phyloP scores from a whole-genome alignment of 345 rosid genomes.

The Eucalyptus caleyi region DNA sequence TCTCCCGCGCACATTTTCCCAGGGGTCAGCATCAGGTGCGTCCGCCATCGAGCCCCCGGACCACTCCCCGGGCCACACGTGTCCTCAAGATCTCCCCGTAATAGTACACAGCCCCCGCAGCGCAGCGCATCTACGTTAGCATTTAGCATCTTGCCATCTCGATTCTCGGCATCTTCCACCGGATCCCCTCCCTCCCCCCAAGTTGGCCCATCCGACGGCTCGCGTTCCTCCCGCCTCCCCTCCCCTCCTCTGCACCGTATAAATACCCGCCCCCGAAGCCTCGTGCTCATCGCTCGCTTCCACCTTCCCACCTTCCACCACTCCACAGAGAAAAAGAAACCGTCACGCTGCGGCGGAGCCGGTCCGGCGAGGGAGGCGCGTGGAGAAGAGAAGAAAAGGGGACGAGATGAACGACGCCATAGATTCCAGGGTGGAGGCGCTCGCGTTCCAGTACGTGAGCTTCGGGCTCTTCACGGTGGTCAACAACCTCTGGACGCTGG shows the following conservation, averaged over 20 bases:
- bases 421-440: conserved; percentile 35
- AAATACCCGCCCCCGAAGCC: neutral
- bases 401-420: neutral
- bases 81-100: neutral
- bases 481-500: conserved; percentile 59
- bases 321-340: neutral
- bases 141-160: conserved; percentile 33
- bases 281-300: neutral
- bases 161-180: conserved; percentile 47
- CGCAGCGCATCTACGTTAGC: neutral
- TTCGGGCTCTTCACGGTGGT: conserved; percentile 31
- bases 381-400: neutral
- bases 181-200: conserved; percentile 2
- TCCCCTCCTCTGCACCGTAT: neutral
- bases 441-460: conserved; percentile 28
- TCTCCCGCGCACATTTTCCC: neutral
- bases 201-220: conserved; percentile 13
- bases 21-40: neutral
- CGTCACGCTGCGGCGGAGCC: neutral
- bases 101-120: rapidly evolving
- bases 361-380: neutral
- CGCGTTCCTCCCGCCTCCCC: neutral
- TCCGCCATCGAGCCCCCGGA: neutral
- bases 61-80: neutral
- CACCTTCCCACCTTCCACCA: neutral